Evolutionary conservation across 2,329 filamentous ascomycete species (phyloP).

Genomic region (Aureobasidium mangrovei): DNA sequence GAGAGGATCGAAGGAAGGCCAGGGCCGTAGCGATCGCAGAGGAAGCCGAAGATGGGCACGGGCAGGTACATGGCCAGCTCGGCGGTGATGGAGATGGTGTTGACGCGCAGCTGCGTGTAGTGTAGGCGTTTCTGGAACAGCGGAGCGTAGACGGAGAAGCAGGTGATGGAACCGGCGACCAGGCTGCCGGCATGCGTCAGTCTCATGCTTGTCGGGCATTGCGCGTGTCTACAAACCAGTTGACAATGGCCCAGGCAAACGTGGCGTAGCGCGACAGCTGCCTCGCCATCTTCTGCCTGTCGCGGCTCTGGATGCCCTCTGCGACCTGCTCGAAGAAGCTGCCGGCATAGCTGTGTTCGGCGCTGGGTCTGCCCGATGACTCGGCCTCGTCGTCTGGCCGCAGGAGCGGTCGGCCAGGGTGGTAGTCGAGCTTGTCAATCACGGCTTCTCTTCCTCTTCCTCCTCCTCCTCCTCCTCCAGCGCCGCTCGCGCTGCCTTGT

Average conservation of each 20-base stretch:
- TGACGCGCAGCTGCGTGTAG: conserved; percentile 89
- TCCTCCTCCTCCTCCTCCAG: not conserved
- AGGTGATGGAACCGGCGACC: conserved; percentile 83
- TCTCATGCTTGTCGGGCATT: not conserved
- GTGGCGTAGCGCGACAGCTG: conserved; percentile 46
- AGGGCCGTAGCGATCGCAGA: conserved; percentile 83
- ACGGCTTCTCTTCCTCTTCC: not conserved
- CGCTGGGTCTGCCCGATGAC: conserved; percentile 27
- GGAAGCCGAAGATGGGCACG: conserved; percentile 80
- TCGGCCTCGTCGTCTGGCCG: conserved; percentile 26
- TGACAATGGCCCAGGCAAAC: conserved; percentile 53
- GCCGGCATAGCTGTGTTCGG: conserved; percentile 39
- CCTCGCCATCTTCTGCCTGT: conserved; percentile 45
- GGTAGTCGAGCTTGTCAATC: conserved; percentile 46
- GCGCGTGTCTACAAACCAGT: conserved; percentile 35
- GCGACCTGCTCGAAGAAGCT: conserved; percentile 53
- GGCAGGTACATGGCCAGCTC: conserved; percentile 85
- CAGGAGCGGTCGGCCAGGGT: conserved; percentile 34
- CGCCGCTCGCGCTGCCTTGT: not conserved
- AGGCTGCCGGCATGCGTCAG: conserved; percentile 37
- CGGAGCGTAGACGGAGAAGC: conserved; percentile 89
- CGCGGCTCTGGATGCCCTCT: conserved; percentile 50
- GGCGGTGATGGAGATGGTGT: conserved; percentile 76
- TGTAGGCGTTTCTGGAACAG: conserved; percentile 77
- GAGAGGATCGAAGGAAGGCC: conserved; percentile 66